Evolutionary conservation across 164 flowering plant genomes (phyloP), one percentile per base, ranked within the genome.

Genomic region (Malania oleifera): DNA sequence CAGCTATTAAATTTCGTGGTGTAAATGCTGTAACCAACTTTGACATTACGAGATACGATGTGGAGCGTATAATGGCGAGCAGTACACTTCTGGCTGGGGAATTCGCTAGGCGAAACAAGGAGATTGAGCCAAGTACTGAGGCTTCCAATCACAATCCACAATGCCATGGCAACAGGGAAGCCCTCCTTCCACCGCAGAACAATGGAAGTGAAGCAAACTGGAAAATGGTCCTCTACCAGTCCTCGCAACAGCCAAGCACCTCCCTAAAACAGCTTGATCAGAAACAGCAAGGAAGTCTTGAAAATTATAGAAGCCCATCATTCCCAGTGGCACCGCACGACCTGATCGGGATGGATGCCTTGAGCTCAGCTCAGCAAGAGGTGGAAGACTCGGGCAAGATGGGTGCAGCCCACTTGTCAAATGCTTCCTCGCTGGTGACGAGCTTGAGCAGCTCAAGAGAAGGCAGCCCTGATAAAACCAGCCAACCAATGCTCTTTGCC

Each of bases 1-100:
- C 88, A 0, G 88, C 88, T 5, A 81, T 83, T 19, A 83, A 83
- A 39, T 83, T 83, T 22, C 71, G 88, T 0, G 88, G 88, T 3
- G 68, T 60, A 13, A 83, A 70, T 67, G 88, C 88, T 6, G 88
- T 83, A 5, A 83, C 88, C 0, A 83, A 83, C 62, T 83, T 81
- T 39, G 88, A 83, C 63, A 76, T 81, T 37, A 63, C 82, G 24
- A 68, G 77, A 56, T 83, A 83, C 28, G 74, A 81, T 49, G 86
- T 81, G 51, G 84, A 81, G 13, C 35, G 71, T n/a, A 81, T 81
- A 62, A 79, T 83, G 78, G 78, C 77, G 23, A 83, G 86, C 77
- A 77, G 60, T 38, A 73, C 73, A 40, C 89, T 83, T 58, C 73
- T 80, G 12, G 62, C 80, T 0, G 81, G 82, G 7, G 89, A 82